Conservation (phyloP, 768 basidiomycete genomes). For the Naematelia aurantialba region DNA sequence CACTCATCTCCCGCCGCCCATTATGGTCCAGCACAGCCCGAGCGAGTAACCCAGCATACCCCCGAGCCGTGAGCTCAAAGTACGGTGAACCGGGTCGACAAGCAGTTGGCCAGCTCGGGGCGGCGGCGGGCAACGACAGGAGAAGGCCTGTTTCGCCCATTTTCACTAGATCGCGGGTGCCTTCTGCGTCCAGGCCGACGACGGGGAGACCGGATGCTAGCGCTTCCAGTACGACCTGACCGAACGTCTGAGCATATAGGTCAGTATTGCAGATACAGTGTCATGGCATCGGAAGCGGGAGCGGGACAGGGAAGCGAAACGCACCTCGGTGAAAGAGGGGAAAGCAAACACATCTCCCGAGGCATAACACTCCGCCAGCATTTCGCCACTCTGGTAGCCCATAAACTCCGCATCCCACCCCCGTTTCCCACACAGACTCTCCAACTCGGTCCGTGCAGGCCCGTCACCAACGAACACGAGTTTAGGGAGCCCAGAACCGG, state of each 20-base stretch:
- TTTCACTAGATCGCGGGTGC: constrained; percentile 51
- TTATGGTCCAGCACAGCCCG: constrained; percentile 21
- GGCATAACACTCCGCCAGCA: constrained; percentile 53
- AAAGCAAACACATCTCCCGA: constrained; percentile 55
- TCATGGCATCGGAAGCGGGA: not conserved
- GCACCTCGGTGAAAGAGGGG: constrained; percentile 51
- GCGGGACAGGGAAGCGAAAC: constrained; percentile 2
- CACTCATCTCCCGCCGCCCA: constrained; percentile 33
- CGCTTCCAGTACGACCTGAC: constrained; percentile 55
- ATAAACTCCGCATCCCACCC: constrained; percentile 51
- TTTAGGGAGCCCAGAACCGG: constrained; percentile 30
- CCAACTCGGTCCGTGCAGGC: constrained; percentile 50
- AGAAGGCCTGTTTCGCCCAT: constrained; percentile 38
- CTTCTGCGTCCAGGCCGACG: constrained; percentile 54
- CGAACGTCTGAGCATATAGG: constrained; percentile 40
- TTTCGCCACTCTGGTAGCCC: constrained; percentile 51
- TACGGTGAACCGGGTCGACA: not conserved
- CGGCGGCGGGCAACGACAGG: constrained; percentile 30
- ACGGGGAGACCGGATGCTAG: constrained; percentile 55
- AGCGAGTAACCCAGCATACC: constrained; percentile 40
- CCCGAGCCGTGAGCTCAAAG: constrained; percentile 22
- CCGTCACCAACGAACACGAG: constrained; percentile 55
- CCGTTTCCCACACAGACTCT: constrained; percentile 42
- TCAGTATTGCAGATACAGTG: no score
- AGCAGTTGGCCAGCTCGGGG: constrained; percentile 3